Conservation (phyloP, 257 asterid species). For the Solanum bulbocastanum region DNA sequence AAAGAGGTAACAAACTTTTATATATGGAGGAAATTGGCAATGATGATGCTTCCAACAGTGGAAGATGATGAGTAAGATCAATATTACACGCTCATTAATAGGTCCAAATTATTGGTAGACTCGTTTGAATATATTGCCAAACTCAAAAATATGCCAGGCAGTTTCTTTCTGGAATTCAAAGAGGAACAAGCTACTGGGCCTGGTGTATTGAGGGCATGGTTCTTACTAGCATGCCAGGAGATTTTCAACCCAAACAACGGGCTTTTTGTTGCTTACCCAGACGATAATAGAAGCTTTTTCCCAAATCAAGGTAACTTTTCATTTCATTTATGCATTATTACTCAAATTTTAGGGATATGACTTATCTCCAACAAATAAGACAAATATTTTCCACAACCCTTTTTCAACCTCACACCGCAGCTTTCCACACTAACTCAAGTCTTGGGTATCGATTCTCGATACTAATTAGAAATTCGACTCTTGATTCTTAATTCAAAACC, state of each 20-base stretch:
- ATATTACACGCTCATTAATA: not conserved
- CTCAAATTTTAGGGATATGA: not conserved
- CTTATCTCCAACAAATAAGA: no score
- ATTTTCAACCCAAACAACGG: conserved; percentile 73
- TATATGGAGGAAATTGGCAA: conserved; percentile 62
- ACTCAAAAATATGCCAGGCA: conserved; percentile 45
- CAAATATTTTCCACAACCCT: no score
- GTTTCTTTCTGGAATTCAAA: conserved; percentile 84
- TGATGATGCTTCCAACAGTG: conserved; percentile 36
- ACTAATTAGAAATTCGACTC: no score
- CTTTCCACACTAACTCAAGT: no score
- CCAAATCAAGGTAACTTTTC: conserved; percentile 74
- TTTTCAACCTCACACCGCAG: no score
- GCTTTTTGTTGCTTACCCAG: conserved; percentile 71
- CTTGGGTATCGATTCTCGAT: no score
- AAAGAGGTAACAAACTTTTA: conserved; percentile 65
- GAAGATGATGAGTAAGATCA: not conserved
- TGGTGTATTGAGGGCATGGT: conserved; percentile 93
- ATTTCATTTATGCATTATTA: not conserved
- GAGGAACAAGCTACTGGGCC: conserved; percentile 94
- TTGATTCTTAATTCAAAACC: no score
- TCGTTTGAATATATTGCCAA: conserved; percentile 43
- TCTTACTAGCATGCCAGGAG: conserved; percentile 67
- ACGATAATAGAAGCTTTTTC: conserved; percentile 78
- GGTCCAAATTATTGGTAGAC: not conserved